Percentiles rank a stretch among this genome's conserved stretches.
Evolutionary conservation across 2,329 filamentous ascomycete species (phyloP).

Genomic region (Neofusicoccum sp.): DNA sequence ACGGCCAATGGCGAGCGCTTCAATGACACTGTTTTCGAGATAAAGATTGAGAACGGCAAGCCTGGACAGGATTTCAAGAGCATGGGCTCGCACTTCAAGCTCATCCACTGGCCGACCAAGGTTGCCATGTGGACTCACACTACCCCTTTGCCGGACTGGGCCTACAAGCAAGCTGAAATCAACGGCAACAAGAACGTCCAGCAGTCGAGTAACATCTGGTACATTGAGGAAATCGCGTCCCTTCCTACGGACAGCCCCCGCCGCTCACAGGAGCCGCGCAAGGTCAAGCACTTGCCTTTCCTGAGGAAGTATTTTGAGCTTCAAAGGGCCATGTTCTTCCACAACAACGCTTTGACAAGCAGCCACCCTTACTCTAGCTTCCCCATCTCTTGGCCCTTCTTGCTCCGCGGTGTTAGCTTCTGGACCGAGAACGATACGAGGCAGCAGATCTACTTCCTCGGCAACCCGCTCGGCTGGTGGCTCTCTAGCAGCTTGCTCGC

Average conservation of each 20-base stretch:
- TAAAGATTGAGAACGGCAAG: conserved; percentile 87
- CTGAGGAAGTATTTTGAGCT: conserved; percentile 94
- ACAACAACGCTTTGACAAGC: conserved; percentile 97
- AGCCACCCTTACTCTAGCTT: conserved; percentile 95
- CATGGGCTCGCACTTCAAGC: conserved; percentile 90
- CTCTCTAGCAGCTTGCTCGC: conserved; percentile 88
- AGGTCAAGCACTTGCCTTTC: conserved; percentile 86
- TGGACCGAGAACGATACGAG: conserved; percentile 96
- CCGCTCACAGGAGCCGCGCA: conserved; percentile 71
- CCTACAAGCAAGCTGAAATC: conserved; percentile 95
- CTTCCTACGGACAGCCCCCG: conserved; percentile 72
- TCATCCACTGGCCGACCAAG: conserved; percentile 91
- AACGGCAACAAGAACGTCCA: conserved; percentile 97
- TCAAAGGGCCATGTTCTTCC: conserved; percentile 97
- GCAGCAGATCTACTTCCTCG: conserved; percentile 97
- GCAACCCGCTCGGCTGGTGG: conserved; percentile 98
- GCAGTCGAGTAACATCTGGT: conserved; percentile 92
- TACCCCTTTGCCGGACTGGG: conserved; percentile 95
- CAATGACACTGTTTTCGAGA: conserved; percentile 91
- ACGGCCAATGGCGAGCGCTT: conserved; percentile 73
- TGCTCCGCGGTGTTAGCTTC: conserved; percentile 96
- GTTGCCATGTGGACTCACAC: conserved; percentile 99
- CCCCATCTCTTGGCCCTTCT: conserved; percentile 97
- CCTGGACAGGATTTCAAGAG: conserved; percentile 82
- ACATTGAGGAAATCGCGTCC: conserved; percentile 86